Base-by-base conservation (phyloP, 1,139 yeast genomes). In the Magnusiomyces sp. region DNA sequence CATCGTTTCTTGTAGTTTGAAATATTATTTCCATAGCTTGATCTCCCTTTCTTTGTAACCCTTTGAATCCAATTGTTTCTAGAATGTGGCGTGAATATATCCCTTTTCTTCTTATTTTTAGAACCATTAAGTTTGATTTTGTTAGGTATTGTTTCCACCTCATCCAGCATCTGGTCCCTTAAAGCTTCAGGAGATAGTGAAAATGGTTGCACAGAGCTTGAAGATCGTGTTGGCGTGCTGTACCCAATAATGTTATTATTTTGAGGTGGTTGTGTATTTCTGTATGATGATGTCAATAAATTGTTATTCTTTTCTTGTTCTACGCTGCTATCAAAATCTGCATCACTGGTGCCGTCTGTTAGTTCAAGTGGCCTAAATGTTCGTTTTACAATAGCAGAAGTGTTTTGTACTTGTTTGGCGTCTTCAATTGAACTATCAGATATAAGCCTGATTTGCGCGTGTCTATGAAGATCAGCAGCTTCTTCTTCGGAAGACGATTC, bases 401-500 rank as follows among this genome's bases (percentile, higher is more conserved):
- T 33, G n/a, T 43, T 19, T 9, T 33, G 19, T 7, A 17, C 14
- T 20, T 20, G 23, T 34, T 34, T 31, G 13, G 39, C 46, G 23
- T 43, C 46, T 10, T 38, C 46, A 33, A 43, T 20, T 20, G 46
- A 33, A 19, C n/a, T 33, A 34, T 43, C 46, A 11, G 46, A 33
- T 13, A 43, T 43, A n/a, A 43, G 31, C 10, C 46, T 7, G 33
- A 43, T 43, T 2, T 32, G 19, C 2, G 46, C 40, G 19, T 31
- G 46, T 4, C 20, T 38, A 42, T 19, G 19, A 5, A 32, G 17
- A 7, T 9, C 11, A 2, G 32, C 14, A 16, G 6, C 7, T 7
- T 19, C n/a, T 39, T 39, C 27, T 20, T 11, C 20, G 5, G 13
- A 13, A 39, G 20, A 19, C 17, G 13, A 16, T 19, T 10, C n/a